A percentile compares a stretch with the other conserved stretches of the same genome.
Evolutionary conservation across 1,139 yeast genomes (phyloP).

Genomic region (Taiozyma sp.): DNA sequence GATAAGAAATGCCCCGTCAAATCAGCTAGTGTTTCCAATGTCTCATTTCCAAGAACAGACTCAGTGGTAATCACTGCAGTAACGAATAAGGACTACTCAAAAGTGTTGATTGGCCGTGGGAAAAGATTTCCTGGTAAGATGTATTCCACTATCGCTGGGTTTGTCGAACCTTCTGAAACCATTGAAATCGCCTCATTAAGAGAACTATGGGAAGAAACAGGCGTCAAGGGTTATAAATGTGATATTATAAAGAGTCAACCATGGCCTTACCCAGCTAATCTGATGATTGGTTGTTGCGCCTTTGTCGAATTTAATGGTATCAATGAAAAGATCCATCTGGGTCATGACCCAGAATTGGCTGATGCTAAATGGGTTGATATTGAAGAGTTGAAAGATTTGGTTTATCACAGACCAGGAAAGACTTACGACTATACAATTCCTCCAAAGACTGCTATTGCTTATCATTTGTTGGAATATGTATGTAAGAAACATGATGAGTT

Average conservation of each 20-base stretch:
- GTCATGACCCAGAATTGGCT: constrained; percentile 78
- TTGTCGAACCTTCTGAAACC: constrained; percentile 92
- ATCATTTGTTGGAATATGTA: constrained; percentile 34
- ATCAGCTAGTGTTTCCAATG: constrained; percentile 44
- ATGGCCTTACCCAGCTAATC: constrained; percentile 93
- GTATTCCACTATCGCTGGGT: constrained; percentile 90
- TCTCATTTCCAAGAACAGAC: constrained; percentile 87
- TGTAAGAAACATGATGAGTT: constrained; percentile 21
- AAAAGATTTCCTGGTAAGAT: constrained; percentile 49
- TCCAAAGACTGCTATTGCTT: constrained; percentile 46
- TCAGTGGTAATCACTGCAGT: constrained; percentile 82
- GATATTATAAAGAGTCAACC: constrained; percentile 73
- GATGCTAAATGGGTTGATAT: constrained; percentile 84
- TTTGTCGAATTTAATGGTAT: constrained; percentile 58
- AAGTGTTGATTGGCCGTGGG: constrained; percentile 68
- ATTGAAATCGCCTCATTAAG: constrained; percentile 84
- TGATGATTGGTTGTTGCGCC: constrained; percentile 92
- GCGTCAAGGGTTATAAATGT: constrained; percentile 62
- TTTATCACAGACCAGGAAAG: constrained; percentile 23
- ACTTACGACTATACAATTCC: constrained; percentile 37
- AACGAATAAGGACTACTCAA: constrained; percentile 53
- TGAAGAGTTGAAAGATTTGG: constrained; percentile 43
- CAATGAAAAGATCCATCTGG: constrained; percentile 60
- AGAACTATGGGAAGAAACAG: constrained; percentile 96
- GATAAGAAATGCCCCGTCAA: constrained; percentile 48